Evolutionary conservation across 108 stramenopile species (phyloP), one percentile per base, ranked within the genome.

Genomic region (Cyclotella atomus): DNA sequence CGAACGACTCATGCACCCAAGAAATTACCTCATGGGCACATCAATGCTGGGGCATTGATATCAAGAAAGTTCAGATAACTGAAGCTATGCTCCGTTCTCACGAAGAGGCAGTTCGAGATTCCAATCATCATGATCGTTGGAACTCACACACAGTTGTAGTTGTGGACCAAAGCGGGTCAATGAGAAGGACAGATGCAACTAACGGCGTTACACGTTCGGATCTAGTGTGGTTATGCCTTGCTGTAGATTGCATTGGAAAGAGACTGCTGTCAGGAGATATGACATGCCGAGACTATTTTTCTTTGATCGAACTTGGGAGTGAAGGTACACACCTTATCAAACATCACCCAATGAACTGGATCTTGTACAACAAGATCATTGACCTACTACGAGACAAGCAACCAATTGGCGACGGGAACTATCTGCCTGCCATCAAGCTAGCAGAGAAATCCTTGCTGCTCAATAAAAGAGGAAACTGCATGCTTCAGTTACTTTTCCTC

Each of bases 111-210:
- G 35, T 75, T 4, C 17, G 59, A 59, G 23, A 30, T 4, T 47
- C 81, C 5, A 3, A 25, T 36, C 15, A 57, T 14, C 70, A 81
- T 59, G 57, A 75, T 19, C 38, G 20, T 19, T 85, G 84, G 75
- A 83, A 79, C 8, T 85, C 84, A 20, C 84, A 85, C 61, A 64
- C 78, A 4, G 84, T 84, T 3, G 81, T 84, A 25, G 74, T 85
- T 8, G 71, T 85, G 12, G 84, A 85, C 35, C 84, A 85, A 54
- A 84, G 71, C 15, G 84, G 83, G 0, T 83, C 83, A 23, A 85
- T 85, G 84, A 60, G 68, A 29, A 76, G 38, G 8, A 67, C 79
- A 10, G 84, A 85, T 46, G 76, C 83, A 10, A 47, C 61, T 1
- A 83, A 81, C 12, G 75, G 79, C 43, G 56, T 54, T 0, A 83